Evolutionary conservation across 768 basidiomycete genomes (phyloP), one percentile per base, ranked within the genome.

Genomic region (Suillus lakei): DNA sequence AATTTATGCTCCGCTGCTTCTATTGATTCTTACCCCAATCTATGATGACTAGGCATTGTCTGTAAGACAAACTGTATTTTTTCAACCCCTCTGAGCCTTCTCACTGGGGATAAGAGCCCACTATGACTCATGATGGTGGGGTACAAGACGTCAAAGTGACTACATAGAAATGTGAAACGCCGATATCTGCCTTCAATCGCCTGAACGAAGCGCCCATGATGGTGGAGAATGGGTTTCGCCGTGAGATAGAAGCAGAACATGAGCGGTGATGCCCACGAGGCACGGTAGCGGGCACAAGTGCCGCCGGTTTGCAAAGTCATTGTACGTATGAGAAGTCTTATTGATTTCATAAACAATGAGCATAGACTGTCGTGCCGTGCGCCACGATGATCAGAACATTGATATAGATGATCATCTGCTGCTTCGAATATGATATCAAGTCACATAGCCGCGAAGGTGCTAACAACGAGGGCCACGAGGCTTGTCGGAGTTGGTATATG

Each of bases 401-500:
- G n/a, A n/a, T n/a, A n/a, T n/a, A n/a, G n/a, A n/a, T n/a, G n/a
- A n/a, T n/a, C n/a, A n/a, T n/a, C n/a, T n/a, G n/a, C n/a, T n/a
- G n/a, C n/a, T 34, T 34, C 34, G 5, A 34, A 34, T 34, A 34
- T 34, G 34, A 34, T 34, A 34, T 34, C 34, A 34, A 34, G 34
- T 34, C 34, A 34, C 34, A 34, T 34, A 5, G 8, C 34, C 34
- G 34, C 34, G 34, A 34, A 34, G 34, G 34, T 34, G 34, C 34
- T 34, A 34, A 34, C 34, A 34, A 34, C 34, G 34, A 34, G 34
- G 34, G 34, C n/a, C 34, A 34, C 34, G 34, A 34, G 34, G 34
- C 34, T 34, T n/a, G 44, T 51, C 50, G 50, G 50, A 51, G 50
- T 51, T 50, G 50, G 28, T 51, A 51, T 51, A 51, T 28, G 26